Evolutionary conservation across 352 stramenopile species (phyloP).

Genomic region (Pythium folliculosum): DNA sequence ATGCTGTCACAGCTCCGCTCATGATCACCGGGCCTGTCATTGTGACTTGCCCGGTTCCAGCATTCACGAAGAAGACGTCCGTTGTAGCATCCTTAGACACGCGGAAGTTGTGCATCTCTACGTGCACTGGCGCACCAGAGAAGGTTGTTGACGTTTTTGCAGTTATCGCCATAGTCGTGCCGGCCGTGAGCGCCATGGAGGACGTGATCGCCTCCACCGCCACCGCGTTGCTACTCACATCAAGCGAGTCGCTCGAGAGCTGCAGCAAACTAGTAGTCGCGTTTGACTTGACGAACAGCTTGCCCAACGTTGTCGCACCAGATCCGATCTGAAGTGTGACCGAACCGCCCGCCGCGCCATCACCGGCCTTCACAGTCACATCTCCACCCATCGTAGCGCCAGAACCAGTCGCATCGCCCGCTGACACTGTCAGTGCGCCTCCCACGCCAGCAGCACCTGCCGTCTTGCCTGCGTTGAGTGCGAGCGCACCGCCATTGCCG

Average conservation of each 20-base stretch:
- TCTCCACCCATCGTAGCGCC: slow-evolving; percentile 34
- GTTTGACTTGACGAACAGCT: slow-evolving; percentile 38
- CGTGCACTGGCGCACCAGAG: slow-evolving; percentile 42
- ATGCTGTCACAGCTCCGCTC: slow-evolving; percentile 13
- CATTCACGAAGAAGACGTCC: slow-evolving; percentile 14
- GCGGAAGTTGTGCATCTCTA: slow-evolving; percentile 42
- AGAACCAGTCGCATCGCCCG: slow-evolving; percentile 32
- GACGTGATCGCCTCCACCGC: slow-evolving; percentile 46
- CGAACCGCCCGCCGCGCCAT: slow-evolving; percentile 40
- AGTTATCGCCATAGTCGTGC: slow-evolving; percentile 45
- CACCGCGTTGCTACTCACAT: slow-evolving; percentile 38
- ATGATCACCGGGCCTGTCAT: slow-evolving; percentile 16
- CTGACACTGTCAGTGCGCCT: slow-evolving; percentile 43
- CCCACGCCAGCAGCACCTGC: slow-evolving; percentile 33
- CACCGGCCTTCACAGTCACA: slow-evolving; percentile 36
- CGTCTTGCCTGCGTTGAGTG: slow-evolving; percentile 46
- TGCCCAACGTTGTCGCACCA: slow-evolving; percentile 21
- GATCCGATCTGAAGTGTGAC: slow-evolving; percentile 35
- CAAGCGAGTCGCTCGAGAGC: slow-evolving; percentile 34
- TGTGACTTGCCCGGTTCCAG: not conserved
- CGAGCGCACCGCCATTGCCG: slow-evolving; percentile 33
- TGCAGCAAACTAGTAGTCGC: slow-evolving; percentile 40
- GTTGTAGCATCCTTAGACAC: slow-evolving; percentile 13
- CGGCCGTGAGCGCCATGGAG: slow-evolving; percentile 41
- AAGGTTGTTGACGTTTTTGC: slow-evolving; percentile 40